Base-by-base conservation (phyloP, 2,329 filamentous ascomycete genomes). In the Diplodia intermedia region DNA sequence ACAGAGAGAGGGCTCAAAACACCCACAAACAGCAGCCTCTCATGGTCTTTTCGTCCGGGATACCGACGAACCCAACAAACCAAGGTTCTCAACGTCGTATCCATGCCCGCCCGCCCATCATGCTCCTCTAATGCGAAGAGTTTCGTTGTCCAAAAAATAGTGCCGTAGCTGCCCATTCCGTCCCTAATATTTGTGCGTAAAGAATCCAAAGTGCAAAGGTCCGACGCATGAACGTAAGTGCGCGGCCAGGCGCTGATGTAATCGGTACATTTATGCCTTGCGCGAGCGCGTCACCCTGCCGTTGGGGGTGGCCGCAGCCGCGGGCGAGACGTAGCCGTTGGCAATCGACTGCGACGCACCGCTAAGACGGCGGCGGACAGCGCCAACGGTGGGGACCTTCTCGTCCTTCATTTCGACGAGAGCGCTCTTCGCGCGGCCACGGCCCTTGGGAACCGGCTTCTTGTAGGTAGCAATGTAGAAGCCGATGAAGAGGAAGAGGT, bases 381-480 rank as follows among this genome's bases (percentile, higher is more conserved):
- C 82, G 73, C 79, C 81, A 70, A 83, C 80, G 69, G 84, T 82
- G 66, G 86, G 86, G 69, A 89, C 82, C 76, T 91, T 86, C 76
- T 90, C 86, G 76, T 89, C 86, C 79, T 92, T 91, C 83, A 94
- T 93, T 79, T 96, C 93, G 74, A 94, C 91, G 63, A 95, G 82
- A 69, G 89, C 88, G 85, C 94, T 95, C 81, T 92, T 94, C 76
- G 92, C 91, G 74, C 90, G 93, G 75, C 86, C 85, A 86, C 88
- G 79, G 69, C 82, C 82, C 86, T 93, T 94, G 78, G 88, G 88
- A 80, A 89, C 88, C 70, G 90, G 89, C 86, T 93, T 94, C 85
- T 90, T 91, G 85, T 99, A 99, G 70, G 94, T 99, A 72, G 93
- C 93, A 74, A 97, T 87, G 87, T 98, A 99, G 90, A 99, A 99